Conservation (phyloP, 2,329 filamentous ascomycete species). For the Calonectria multiphialidica region DNA sequence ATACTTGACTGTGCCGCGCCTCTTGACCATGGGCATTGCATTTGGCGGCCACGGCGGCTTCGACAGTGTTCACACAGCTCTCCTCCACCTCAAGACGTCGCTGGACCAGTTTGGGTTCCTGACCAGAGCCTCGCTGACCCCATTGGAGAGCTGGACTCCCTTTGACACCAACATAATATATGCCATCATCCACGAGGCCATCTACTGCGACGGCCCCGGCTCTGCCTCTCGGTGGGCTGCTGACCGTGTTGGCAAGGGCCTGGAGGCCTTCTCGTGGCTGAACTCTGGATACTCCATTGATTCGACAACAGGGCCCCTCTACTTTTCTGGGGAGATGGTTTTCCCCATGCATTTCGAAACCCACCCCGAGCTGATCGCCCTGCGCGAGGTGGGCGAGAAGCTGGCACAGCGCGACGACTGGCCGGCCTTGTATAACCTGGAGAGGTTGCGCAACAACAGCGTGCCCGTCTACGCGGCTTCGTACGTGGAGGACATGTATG, state of each 20-base stretch:
- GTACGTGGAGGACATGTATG: constrained; percentile 93
- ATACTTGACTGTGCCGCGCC: constrained; percentile 76
- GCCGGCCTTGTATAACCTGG: constrained; percentile 81
- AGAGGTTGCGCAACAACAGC: constrained; percentile 79
- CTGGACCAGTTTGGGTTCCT: constrained; percentile 82
- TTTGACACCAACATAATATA: constrained; percentile 88
- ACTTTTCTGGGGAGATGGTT: constrained; percentile 94
- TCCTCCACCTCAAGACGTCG: constrained; percentile 79
- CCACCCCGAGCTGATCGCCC: constrained; percentile 78
- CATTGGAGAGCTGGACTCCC: constrained; percentile 74
- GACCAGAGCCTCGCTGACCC: constrained; percentile 76
- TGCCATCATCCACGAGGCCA: constrained; percentile 86
- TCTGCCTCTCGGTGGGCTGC: constrained; percentile 81
- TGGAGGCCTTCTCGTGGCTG: constrained; percentile 66
- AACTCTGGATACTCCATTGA: constrained; percentile 43
- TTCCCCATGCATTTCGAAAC: constrained; percentile 88
- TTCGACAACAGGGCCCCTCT: constrained; percentile 65
- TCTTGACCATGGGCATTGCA: constrained; percentile 81
- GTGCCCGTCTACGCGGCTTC: constrained; percentile 89
- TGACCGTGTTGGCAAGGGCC: constrained; percentile 67
- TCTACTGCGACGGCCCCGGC: constrained; percentile 80
- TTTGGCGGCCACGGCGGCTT: constrained; percentile 86
- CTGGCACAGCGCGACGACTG: constrained; percentile 78
- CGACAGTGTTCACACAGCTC: constrained; percentile 78
- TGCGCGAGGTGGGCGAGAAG: constrained; percentile 77